Base-by-base conservation (phyloP, 345 rosid genomes). In the Diplotaxis tenuifolia region DNA sequence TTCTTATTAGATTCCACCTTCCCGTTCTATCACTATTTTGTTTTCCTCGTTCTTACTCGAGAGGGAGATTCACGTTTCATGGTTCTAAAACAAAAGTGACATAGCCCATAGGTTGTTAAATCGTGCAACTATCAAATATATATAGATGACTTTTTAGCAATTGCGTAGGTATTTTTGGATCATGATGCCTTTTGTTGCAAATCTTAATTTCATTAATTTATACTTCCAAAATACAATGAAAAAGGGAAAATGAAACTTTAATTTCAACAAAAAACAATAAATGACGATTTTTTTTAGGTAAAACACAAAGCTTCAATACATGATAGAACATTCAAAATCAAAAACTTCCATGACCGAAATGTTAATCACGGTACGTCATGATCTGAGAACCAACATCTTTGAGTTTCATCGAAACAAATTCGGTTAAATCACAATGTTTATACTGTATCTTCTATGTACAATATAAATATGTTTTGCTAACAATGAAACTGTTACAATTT, bases 1-100 rank as follows among this genome's bases (percentile, higher is more conserved):
- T 70, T 49, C 71, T 45, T 70, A 45, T 45, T 70, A 45, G 62
- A 70, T 70, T 70, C 80, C 65, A 23, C 75, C 49, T 42, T 62
- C 74, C 70, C 15, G 57, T 15, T 62, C 50, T 25, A 68, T 18
- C 28, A 61, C 19, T 0, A 9, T 50, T 32, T 18, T 32, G 14
- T 67, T 59, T 59, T 62, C 21, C 62, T 32, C 36, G 31, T 11
- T 67, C 61, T 18, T 19, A 40, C 14, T 16, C 16, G 15, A 22
- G 15, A 54, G 57, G 29, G 67, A 21, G 19, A n/a, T 23, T 63
- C 47, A 22, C 16, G 20, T 63, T 47, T 57, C 14, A 57, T 49
- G 22, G 28, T 22, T 47, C 28, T n/a, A 29, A 5, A 49, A 23
- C 16, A 28, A 40, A 53, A 38, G 28, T 62, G 21, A 16, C 9